A percentile compares a stretch with the other conserved stretches of the same genome.
phyloP scores from a whole-genome alignment of 441 rosid species.

The Aquilaria agallochum region DNA sequence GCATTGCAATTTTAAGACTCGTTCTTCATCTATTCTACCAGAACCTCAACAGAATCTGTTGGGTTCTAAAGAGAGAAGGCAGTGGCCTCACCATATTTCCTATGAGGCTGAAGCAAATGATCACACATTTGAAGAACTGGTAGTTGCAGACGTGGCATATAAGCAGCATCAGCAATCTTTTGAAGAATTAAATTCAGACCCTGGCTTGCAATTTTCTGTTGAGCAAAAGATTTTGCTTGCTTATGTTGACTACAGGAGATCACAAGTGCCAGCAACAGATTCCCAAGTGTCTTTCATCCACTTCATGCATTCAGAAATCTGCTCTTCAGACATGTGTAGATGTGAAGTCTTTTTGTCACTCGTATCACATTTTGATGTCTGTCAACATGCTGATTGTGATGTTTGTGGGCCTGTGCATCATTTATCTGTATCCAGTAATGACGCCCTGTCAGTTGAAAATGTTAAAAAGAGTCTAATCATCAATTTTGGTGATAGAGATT shows the following conservation, averaged over 20 bases:
- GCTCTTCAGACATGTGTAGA: slow-evolving; percentile 20
- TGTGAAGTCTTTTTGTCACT: slow-evolving; percentile 20
- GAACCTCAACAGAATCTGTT: slow-evolving; percentile 11
- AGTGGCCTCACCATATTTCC: slow-evolving; percentile 12
- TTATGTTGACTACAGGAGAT: slow-evolving; percentile 26
- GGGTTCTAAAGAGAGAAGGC: slow-evolving; percentile 16
- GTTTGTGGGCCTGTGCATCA: slow-evolving; percentile 24
- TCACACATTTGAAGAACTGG: slow-evolving; percentile 3
- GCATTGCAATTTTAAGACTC: not conserved
- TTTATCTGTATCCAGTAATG: not conserved
- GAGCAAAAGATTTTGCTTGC: slow-evolving; percentile 22
- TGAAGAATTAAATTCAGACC: slow-evolving; percentile 14
- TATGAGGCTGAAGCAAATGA: slow-evolving; percentile 8
- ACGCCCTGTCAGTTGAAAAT: slow-evolving; percentile 7
- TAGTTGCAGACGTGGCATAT: slow-evolving; percentile 7
- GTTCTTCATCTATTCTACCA: slow-evolving; percentile 10
- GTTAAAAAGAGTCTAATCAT: slow-evolving; percentile 3
- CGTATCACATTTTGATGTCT: slow-evolving; percentile 30
- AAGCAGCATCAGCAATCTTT: slow-evolving; percentile 18
- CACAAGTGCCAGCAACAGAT: slow-evolving; percentile 7
- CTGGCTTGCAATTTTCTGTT: slow-evolving; percentile 3
- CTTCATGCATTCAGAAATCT: slow-evolving; percentile 28
- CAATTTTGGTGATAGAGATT: slow-evolving; percentile 9
- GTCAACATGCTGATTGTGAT: slow-evolving; percentile 18
- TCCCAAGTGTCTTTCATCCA: slow-evolving; percentile 23